phyloP scores from a whole-genome alignment of 805 yeast genomes.

The Starmerella apicola region DNA sequence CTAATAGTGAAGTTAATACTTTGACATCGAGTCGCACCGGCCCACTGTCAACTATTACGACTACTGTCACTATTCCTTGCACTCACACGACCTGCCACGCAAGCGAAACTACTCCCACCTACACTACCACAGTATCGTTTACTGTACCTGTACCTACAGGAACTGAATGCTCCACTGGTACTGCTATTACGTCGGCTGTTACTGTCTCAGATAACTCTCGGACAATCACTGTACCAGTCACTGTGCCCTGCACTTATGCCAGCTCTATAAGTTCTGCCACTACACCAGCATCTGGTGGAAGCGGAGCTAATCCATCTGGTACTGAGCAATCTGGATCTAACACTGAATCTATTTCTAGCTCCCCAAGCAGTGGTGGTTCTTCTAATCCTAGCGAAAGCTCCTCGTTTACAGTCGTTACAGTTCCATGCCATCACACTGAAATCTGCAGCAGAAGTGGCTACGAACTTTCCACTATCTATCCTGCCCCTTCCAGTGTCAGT shows the following conservation, averaged over 20 bases:
- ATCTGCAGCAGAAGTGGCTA: background rate
- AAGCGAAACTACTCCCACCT: background rate
- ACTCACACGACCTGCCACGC: conserved; percentile 7
- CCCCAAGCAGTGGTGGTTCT: background rate
- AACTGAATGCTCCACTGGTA: background rate
- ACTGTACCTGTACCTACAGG: conserved; percentile 1
- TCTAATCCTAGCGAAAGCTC: background rate
- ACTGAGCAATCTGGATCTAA: background rate
- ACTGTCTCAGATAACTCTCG: background rate
- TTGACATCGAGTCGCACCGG: no score
- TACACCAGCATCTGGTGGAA: background rate
- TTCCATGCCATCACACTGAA: conserved; percentile 2
- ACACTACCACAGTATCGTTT: conserved; percentile 10
- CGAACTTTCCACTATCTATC: conserved; percentile 1
- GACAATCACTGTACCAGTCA: background rate
- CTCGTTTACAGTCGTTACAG: conserved; percentile 1
- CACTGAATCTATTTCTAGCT: background rate
- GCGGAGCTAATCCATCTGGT: background rate
- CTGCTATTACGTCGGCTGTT: background rate
- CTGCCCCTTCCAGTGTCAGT: background rate
- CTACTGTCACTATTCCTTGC: conserved; percentile 9
- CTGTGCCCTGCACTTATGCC: conserved; percentile 1
- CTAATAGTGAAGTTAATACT: no score
- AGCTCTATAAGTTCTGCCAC: no score
- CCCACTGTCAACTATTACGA: background rate